Evolutionary conservation across 2,329 filamentous ascomycete genomes (phyloP), one percentile per base, ranked within the genome.

Genomic region (Talaromyces sp.): DNA sequence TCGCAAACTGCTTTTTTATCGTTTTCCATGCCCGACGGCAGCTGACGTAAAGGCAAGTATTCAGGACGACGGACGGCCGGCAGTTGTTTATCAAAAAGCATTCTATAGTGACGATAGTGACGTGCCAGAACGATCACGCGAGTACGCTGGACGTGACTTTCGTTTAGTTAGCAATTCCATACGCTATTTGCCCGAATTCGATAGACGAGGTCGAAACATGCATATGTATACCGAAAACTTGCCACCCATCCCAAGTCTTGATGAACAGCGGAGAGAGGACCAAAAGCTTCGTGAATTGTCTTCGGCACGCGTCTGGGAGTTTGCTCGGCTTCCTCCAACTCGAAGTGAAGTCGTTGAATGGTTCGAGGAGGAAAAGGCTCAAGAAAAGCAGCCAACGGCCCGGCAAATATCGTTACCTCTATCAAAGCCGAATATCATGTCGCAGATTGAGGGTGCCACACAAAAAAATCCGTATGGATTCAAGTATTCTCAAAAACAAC

Each of bases 131-230:
- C 86, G 89, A 62, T 78, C 84, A 37, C 85, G 92, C 62, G 92
- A 97, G 76, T 98, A 97, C 78, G 94, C 91, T 7, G 94, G 94
- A 3, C 88, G 88, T 70, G 91, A 96, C 70, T 97, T 96, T 74
- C 89, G 87, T 65, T 80, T 97, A 7, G 85, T 88, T 71, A 90
- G 93, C 66, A 87, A 85, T 62, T 91, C 90, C 1, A 74, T 96
- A 8, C 91, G 91, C 0, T 97, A 88, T 76, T 85, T 98, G 2
- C 91, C 93, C 0, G 81, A 86, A 0, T 98, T 98, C 69, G 88
- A 96, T 72, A 78, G 86, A 1, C 84, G 81, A 6, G 88, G 86
- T 8, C 81, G 79, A 87, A 85, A 3, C 75, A 80, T 13, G 86
- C 86, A 15, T 85, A 81, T 43, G 82, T 81, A 70, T 89, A 87